Percentiles rank a stretch among this genome's conserved stretches.
phyloP scores from a whole-genome alignment of 1,284 basidiomycete species.

The Cryptococcus hybrid region DNA sequence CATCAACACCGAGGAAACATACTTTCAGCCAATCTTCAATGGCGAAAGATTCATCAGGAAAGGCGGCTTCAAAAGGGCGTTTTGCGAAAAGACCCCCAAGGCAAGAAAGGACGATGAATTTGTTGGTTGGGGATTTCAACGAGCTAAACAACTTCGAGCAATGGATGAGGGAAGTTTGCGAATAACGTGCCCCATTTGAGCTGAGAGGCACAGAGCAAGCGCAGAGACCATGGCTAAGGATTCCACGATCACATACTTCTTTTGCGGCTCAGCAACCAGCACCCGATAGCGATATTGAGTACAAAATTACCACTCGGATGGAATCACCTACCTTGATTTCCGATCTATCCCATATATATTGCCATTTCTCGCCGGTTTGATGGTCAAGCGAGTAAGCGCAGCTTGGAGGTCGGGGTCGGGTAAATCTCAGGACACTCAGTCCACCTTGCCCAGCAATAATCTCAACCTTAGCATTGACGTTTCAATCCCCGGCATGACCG shows the following conservation, averaged over 20 bases:
- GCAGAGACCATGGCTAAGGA: constrained; percentile 43
- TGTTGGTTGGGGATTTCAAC: constrained; percentile 1
- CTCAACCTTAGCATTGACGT: constrained; percentile 30
- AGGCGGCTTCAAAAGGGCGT: not conserved
- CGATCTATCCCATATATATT: constrained; percentile 72
- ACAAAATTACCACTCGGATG: constrained; percentile 26
- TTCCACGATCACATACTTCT: constrained; percentile 35
- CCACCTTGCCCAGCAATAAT: not conserved
- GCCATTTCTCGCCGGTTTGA: constrained; percentile 64
- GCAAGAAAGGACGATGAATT: constrained; percentile 10
- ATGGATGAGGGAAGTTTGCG: constrained; percentile 12
- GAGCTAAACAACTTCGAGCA: constrained; percentile 42
- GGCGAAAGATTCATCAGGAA: constrained; percentile 28
- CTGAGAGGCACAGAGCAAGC: constrained; percentile 38
- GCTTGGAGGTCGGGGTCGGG: too few relatives aligned
- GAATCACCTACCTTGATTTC: constrained; percentile 52
- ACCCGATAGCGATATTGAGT: constrained; percentile 14
- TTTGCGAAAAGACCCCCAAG: not conserved
- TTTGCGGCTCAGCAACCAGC: constrained; percentile 20
- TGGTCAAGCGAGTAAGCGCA: constrained; percentile 18
- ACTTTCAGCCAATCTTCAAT: constrained; percentile 44
- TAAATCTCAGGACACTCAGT: not conserved
- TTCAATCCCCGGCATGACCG: constrained; percentile 27
- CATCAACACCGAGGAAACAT: constrained; percentile 27
- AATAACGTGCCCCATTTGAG: constrained; percentile 36